Conservation (phyloP, 805 yeast species). For the Phaffomyces opuntiae region DNA sequence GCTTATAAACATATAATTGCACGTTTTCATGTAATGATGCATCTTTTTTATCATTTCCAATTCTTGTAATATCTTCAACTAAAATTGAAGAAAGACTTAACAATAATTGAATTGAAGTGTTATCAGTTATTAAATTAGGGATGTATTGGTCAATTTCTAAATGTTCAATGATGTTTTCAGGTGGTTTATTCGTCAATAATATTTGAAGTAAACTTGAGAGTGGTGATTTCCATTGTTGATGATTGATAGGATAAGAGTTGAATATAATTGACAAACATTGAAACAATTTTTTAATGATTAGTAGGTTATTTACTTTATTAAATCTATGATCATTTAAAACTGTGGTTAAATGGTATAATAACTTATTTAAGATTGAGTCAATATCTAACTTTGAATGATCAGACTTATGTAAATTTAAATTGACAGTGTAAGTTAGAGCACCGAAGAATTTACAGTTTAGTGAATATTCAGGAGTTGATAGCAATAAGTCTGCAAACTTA, state of each 20-base stretch:
- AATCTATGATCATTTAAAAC: conserved; percentile 7
- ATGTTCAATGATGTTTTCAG: conserved; percentile 2
- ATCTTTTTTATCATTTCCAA: conserved; percentile 19
- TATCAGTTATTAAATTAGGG: conserved; percentile 4
- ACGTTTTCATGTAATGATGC: conserved; percentile 32
- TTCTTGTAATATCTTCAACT: conserved; percentile 44
- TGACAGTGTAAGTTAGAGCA: conserved; percentile 70
- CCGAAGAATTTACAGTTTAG: conserved; percentile 66
- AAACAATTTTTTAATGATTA: conserved; percentile 53
- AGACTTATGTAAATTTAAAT: conserved; percentile 30
- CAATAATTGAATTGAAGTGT: conserved; percentile 8
- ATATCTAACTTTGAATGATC: conserved; percentile 15
- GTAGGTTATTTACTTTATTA: conserved; percentile 17
- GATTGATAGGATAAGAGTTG: conserved; percentile 23
- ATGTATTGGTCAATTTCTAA: conserved; percentile 10
- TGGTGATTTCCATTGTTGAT: conserved; percentile 35
- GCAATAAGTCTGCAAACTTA: conserved; percentile 46
- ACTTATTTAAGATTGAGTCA: conserved; percentile 6
- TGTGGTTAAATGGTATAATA: conserved; percentile 13
- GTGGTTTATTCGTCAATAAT: conserved; percentile 9
- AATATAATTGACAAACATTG: conserved; percentile 47
- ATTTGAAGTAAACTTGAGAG: conserved; percentile 23
- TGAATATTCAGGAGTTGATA: conserved; percentile 30
- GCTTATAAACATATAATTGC: conserved; percentile 28
- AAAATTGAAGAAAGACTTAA: conserved; percentile 37